These are phyloP conservation scores for Marsdenia floribunda DNA, from an alignment of 257 asterid species.

Conservation along the genomic window DNA sequence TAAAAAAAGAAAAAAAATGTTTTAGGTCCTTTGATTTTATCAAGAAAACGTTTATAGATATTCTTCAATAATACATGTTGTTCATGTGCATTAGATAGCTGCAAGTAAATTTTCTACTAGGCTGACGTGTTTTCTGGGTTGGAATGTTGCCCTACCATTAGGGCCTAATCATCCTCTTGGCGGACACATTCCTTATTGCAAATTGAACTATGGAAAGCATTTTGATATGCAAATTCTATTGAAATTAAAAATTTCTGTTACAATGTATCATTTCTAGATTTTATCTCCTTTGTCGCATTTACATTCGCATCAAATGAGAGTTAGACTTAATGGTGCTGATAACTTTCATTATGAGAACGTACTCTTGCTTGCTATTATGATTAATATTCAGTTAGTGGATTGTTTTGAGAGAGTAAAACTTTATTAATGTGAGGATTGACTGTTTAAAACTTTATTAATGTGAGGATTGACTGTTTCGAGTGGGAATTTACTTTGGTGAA, in stretches of 20 bases:
- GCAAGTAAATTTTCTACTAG: neutral
- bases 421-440: slow-evolving; percentile 13
- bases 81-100: neutral
- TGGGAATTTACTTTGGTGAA: slow-evolving; percentile 23
- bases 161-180: neutral
- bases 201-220: neutral
- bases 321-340: neutral
- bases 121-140: neutral
- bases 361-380: neutral
- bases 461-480: slow-evolving; percentile 15
- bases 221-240: neutral
- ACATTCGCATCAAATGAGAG: neutral
- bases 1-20: neutral
- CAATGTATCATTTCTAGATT: neutral
- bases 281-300: neutral
- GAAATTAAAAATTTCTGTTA: neutral
- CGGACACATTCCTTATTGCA: neutral
- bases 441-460: slow-evolving; percentile 7
- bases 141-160: neutral
- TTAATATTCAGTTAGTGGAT: slow-evolving; percentile 6
- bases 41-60: neutral
- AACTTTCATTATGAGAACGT: neutral
- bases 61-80: neutral
- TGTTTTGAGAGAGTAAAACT: slow-evolving; percentile 9
- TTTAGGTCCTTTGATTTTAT: neutral